These are phyloP conservation scores for Mycena olivaceomarginata DNA, from an alignment of 768 basidiomycete species.

Conservation along the genomic window DNA sequence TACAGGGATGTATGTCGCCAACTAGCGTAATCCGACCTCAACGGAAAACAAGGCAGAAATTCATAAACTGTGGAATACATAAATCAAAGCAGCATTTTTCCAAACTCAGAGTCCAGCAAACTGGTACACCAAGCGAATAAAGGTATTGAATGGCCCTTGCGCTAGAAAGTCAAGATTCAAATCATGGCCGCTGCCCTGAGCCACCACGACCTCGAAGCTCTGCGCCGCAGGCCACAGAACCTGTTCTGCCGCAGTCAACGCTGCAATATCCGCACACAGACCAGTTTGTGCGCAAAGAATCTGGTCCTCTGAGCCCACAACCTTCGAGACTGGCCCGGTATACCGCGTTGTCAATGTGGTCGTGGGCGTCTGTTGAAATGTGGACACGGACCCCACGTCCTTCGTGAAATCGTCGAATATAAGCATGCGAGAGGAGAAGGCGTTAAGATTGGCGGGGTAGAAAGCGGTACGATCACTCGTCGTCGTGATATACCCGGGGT, in stretches of 20 bases:
- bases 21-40: no score
- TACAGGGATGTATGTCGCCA: no score
- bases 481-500: no score
- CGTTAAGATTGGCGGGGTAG: no score
- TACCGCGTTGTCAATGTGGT: background rate
- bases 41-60: no score
- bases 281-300: background rate
- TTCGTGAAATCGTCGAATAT: background rate
- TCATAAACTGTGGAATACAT: no score
- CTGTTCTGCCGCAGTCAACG: background rate
- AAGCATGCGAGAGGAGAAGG: background rate
- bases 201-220: conserved; percentile 3
- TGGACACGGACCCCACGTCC: background rate
- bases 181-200: background rate
- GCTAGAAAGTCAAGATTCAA: conserved; percentile 5
- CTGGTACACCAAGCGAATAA: background rate
- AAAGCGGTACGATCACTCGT: no score
- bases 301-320: background rate
- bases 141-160: background rate
- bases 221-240: background rate
- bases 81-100: no score
- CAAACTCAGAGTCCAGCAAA: background rate
- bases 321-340: background rate
- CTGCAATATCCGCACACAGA: background rate
- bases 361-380: background rate